A percentile compares a stretch with the other conserved stretches of the same genome.
Evolutionary conservation across 2,329 filamentous ascomycete species (phyloP).

Genomic region (Aquanectria penicillioides): DNA sequence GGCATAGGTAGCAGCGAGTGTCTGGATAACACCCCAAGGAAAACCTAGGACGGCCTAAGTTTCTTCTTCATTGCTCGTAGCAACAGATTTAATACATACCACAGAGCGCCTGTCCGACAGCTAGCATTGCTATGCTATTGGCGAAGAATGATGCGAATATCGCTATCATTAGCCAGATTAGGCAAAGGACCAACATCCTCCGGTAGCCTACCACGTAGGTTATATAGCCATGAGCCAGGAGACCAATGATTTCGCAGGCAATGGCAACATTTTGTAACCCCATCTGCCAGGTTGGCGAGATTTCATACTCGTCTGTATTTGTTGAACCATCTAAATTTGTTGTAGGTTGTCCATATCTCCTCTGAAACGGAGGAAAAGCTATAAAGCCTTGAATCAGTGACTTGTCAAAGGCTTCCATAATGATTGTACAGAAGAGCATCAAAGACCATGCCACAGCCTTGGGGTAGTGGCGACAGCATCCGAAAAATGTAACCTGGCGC

Average conservation of each 20-base stretch:
- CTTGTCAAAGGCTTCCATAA: constrained; percentile 5
- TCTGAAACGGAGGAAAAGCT: not conserved
- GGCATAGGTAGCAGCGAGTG: not conserved
- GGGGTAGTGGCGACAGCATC: too few relatives aligned
- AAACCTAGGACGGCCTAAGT: too few relatives aligned
- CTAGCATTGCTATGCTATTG: not conserved
- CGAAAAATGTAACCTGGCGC: too few relatives aligned
- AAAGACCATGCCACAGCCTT: not conserved
- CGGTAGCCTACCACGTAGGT: not conserved
- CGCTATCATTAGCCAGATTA: not conserved
- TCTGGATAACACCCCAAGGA: not conserved
- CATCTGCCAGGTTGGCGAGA: not conserved
- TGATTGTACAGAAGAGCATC: not conserved
- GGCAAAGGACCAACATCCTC: not conserved
- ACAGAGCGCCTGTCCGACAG: not conserved
- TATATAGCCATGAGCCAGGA: not conserved
- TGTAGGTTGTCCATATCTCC: not conserved
- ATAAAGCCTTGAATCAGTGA: not conserved
- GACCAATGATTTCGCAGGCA: not conserved
- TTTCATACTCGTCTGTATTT: too few relatives aligned
- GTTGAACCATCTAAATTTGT: not conserved
- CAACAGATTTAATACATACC: too few relatives aligned
- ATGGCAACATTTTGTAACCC: not conserved
- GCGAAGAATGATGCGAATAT: not conserved
- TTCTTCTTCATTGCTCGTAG: too few relatives aligned